Conservation (phyloP, 2,329 filamentous ascomycete genomes). For the Diaporthe ilicicola region DNA sequence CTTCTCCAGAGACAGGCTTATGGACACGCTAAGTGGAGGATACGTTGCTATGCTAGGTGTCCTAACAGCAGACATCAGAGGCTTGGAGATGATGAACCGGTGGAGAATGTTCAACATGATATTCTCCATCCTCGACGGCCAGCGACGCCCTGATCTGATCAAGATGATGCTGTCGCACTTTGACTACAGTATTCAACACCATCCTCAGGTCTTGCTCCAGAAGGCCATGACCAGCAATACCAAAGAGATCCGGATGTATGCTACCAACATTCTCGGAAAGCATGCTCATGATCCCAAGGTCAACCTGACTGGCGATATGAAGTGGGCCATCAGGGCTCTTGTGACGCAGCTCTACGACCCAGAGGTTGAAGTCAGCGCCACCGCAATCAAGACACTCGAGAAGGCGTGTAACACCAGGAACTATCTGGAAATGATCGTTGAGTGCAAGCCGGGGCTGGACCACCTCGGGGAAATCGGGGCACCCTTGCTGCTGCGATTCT, state of each 20-base stretch:
- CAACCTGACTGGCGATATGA: slow-evolving; percentile 68
- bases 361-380: slow-evolving; percentile 94
- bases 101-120: slow-evolving; percentile 99
- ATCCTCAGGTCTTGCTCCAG: slow-evolving; percentile 90
- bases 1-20: slow-evolving; percentile 85
- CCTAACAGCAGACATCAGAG: slow-evolving; percentile 82
- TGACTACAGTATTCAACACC: slow-evolving; percentile 88
- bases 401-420: slow-evolving; percentile 94
- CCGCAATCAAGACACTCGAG: slow-evolving; percentile 95
- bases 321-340: slow-evolving; percentile 96
- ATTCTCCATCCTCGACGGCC: slow-evolving; percentile 95
- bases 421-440: slow-evolving; percentile 94
- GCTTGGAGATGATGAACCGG: slow-evolving; percentile 87
- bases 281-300: slow-evolving; percentile 73
- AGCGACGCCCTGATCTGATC: slow-evolving; percentile 89
- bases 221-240: slow-evolving; percentile 92
- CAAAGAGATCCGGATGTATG: slow-evolving; percentile 90
- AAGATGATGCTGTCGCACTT: slow-evolving; percentile 89
- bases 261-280: slow-evolving; percentile 86
- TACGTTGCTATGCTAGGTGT: slow-evolving; percentile 95
- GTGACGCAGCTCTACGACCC: slow-evolving; percentile 99
- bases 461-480: slow-evolving; percentile 97
- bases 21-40: slow-evolving; percentile 87
- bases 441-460: slow-evolving; percentile 92
- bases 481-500: slow-evolving; percentile 87